Evolutionary conservation across 495 filamentous ascomycete species (phyloP).

Genomic region (Trichoderma asperelloides): DNA sequence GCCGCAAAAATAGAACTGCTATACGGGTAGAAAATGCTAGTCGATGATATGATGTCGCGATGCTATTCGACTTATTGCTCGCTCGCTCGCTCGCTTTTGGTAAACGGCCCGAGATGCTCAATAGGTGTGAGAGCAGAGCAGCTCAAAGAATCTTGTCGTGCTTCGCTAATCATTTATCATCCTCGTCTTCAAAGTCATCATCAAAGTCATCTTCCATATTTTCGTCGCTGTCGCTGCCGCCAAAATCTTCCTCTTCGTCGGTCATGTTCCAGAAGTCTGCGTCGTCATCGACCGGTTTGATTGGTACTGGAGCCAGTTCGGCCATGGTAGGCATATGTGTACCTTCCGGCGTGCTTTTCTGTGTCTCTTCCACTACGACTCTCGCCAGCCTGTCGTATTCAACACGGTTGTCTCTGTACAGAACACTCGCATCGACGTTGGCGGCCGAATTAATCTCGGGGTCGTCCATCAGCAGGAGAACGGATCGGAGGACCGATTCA

Average conservation of each 20-base stretch:
- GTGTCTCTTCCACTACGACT: slow-evolving; percentile 62
- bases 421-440: slow-evolving; percentile 86
- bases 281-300: slow-evolving; percentile 61
- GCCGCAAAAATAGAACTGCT: not conserved
- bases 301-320: slow-evolving; percentile 49
- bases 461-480: slow-evolving; percentile 88
- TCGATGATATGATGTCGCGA: not conserved
- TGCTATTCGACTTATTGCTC: not conserved
- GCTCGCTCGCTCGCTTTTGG: not conserved
- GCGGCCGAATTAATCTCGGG: slow-evolving; percentile 88
- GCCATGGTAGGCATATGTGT: slow-evolving; percentile 75
- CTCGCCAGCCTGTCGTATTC: slow-evolving; percentile 61
- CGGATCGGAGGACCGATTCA: slow-evolving; percentile 86
- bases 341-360: slow-evolving; percentile 66
- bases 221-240: slow-evolving; percentile 55
- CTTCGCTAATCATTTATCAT: slow-evolving; percentile 19
- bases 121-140: not conserved
- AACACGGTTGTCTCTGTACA: slow-evolving; percentile 63
- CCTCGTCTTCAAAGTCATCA: slow-evolving; percentile 46
- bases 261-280: slow-evolving; percentile 76
- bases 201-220: slow-evolving; percentile 41
- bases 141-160: not conserved
- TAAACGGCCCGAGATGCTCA: not conserved
- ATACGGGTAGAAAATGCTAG: not conserved
- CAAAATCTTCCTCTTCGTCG: slow-evolving; percentile 74